Evolutionary conservation across 2,329 filamentous ascomycete genomes (phyloP).

Genomic region (Thermothelomyces thermophilus): DNA sequence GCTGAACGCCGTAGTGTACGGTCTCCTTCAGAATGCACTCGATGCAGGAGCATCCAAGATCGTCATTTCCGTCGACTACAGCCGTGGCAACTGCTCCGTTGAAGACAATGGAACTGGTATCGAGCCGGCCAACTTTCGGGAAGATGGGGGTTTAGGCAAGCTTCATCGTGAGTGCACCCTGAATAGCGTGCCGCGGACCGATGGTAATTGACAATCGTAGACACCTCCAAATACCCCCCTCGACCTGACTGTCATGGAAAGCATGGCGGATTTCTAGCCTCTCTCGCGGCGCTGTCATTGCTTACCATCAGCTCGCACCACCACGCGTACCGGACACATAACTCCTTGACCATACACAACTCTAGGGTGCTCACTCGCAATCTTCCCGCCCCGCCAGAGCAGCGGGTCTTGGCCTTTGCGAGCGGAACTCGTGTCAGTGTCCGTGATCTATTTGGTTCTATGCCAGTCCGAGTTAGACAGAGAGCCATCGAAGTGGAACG

Average conservation of each 20-base stretch:
- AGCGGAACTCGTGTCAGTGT: slow-evolving; percentile 74
- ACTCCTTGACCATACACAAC: slow-evolving; percentile 64
- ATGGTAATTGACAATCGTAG: slow-evolving; percentile 38
- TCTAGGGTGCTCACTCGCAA: slow-evolving; percentile 59
- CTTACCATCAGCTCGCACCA: slow-evolving; percentile 71
- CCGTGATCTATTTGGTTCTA: slow-evolving; percentile 77
- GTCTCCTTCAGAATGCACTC: slow-evolving; percentile 74
- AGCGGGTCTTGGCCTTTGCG: slow-evolving; percentile 46
- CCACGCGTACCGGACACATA: slow-evolving; percentile 50
- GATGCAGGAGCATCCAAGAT: slow-evolving; percentile 69
- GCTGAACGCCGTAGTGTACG: slow-evolving; percentile 63
- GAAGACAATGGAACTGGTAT: slow-evolving; percentile 86
- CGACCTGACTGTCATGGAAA: slow-evolving; percentile 52
- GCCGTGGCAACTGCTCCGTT: slow-evolving; percentile 66
- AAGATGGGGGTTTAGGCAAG: slow-evolving; percentile 64
- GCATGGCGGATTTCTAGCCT: slow-evolving; percentile 69
- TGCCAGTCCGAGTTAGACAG: slow-evolving; percentile 86
- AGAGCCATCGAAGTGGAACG: slow-evolving; percentile 51
- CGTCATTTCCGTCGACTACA: slow-evolving; percentile 65
- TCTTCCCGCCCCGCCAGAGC: slow-evolving; percentile 51
- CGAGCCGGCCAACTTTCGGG: slow-evolving; percentile 61
- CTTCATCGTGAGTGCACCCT: slow-evolving; percentile 53
- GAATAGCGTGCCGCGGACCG: not conserved
- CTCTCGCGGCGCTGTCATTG: slow-evolving; percentile 68
- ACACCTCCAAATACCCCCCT: slow-evolving; percentile 66